phyloP scores from a whole-genome alignment of 2,329 filamentous ascomycete genomes.

The Aspergillus sp. region DNA sequence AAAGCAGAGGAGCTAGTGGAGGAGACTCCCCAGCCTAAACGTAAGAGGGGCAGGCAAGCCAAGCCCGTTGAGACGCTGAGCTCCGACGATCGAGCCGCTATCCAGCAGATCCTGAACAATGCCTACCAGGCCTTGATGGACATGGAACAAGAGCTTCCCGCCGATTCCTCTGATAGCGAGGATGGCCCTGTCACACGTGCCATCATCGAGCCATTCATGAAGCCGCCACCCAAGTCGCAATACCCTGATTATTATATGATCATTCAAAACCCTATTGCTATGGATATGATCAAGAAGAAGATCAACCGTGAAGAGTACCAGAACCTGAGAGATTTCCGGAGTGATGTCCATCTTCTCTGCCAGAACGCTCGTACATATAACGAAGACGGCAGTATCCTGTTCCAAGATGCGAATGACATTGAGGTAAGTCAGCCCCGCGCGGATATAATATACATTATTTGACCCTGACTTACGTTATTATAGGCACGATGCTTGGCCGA shows the following conservation, averaged over 20 bases:
- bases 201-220: slow-evolving; percentile 92
- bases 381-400: slow-evolving; percentile 89
- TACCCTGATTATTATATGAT: slow-evolving; percentile 95
- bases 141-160: slow-evolving; percentile 70
- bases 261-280: slow-evolving; percentile 89
- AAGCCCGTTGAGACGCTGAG: slow-evolving; percentile 68
- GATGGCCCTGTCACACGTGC: slow-evolving; percentile 64
- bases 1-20: slow-evolving; percentile 79
- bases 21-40: slow-evolving; percentile 73
- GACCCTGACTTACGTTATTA: slow-evolving; percentile 6
- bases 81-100: slow-evolving; percentile 67
- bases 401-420: slow-evolving; percentile 87
- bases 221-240: slow-evolving; percentile 81
- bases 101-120: slow-evolving; percentile 75
- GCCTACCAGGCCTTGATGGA: slow-evolving; percentile 80
- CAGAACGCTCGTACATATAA: slow-evolving; percentile 94
- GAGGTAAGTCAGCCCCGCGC: slow-evolving; percentile 65
- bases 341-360: slow-evolving; percentile 81
- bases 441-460: not conserved
- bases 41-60: slow-evolving; percentile 70
- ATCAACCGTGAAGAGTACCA: slow-evolving; percentile 96
- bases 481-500: slow-evolving; percentile 53
- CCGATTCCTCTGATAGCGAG: slow-evolving; percentile 53
- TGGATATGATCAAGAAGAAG: slow-evolving; percentile 91
- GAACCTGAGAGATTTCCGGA: slow-evolving; percentile 73